Evolutionary conservation across 805 yeast genomes (phyloP), one percentile per base, ranked within the genome.

Genomic region (Myxozyma geophila): DNA sequence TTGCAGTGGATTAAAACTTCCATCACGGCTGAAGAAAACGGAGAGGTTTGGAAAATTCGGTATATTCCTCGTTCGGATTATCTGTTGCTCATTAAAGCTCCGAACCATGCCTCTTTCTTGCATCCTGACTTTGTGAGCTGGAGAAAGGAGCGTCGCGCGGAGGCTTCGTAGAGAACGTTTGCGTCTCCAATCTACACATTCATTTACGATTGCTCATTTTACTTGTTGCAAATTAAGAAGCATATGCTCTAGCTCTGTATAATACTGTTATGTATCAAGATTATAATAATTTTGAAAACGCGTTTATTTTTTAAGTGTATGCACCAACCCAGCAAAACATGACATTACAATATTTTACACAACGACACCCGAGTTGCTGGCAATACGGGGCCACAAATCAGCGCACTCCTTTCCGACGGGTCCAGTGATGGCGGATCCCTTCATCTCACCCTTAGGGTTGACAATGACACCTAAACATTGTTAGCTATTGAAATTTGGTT

Each of bases 351-450:
- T 60, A 60, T 44, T 77, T 87, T 92, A 95, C 82, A 92, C 99
- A 82, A 95, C 99, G 82, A 95, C 99, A 91, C 99, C 99, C 77
- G 99, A 95, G 93, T 91, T 91, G 76, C 98, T 92, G 80, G 99
- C 98, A 86, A 95, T 95, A 87, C 99, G 91, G 82, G 99, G 99
- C 99, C 99, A 95, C 83, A 95, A 89, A 81, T 95, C 99, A 81
- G 99, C 99, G 87, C 99, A 96, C 87, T 95, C 99, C 86, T 95
- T 95, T 82, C 98, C 98, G 80, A 95, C 99, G 79, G 99, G 99
- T 83, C 99, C 99, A 79, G 99, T 96, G 82, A 95, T 95, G 79
- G 99, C 99, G 75, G 99, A 96, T 85, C 99, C 99, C 88, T 95
- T 95, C 99, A 96, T 95, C 85, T 95, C 99, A 87, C 99, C 99